A percentile compares a stretch with the other conserved stretches of the same genome.
Conservation (phyloP, 1,284 basidiomycete species). For the Microbotryum lychnidis-dioicae region DNA sequence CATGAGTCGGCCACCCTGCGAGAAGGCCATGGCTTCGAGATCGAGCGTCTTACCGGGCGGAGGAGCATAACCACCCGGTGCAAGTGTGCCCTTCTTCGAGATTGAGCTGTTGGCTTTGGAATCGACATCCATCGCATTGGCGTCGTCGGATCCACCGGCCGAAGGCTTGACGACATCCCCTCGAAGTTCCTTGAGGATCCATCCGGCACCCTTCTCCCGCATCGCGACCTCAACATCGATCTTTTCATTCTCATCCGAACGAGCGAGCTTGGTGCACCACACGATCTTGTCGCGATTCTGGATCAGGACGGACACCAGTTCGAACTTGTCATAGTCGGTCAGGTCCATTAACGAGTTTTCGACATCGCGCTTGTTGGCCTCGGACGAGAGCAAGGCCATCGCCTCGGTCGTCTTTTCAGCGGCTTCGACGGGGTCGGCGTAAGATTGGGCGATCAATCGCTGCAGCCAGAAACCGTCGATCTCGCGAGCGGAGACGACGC, state of each 20-base stretch:
- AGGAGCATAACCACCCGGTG: slow-evolving; percentile 69
- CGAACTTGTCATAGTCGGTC: slow-evolving; percentile 86
- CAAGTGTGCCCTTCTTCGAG: slow-evolving; percentile 78
- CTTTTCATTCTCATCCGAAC: slow-evolving; percentile 79
- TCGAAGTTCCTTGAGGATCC: slow-evolving; percentile 82
- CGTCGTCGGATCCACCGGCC: slow-evolving; percentile 37
- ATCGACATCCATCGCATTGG: slow-evolving; percentile 72
- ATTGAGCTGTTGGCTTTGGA: slow-evolving; percentile 15
- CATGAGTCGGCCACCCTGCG: slow-evolving; percentile 93
- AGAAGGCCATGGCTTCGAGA: slow-evolving; percentile 89
- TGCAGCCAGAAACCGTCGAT: slow-evolving; percentile 99
- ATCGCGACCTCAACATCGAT: slow-evolving; percentile 95
- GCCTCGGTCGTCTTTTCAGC: slow-evolving; percentile 83
- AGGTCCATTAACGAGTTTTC: slow-evolving; percentile 97
- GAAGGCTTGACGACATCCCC: slow-evolving; percentile 51
- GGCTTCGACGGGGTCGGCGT: slow-evolving; percentile 88
- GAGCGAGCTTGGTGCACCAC: slow-evolving; percentile 95
- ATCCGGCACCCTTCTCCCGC: slow-evolving; percentile 92
- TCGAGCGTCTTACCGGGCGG: slow-evolving; percentile 82
- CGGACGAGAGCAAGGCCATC: slow-evolving; percentile 74
- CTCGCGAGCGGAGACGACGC: slow-evolving; percentile 67
- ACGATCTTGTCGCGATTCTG: slow-evolving; percentile 94
- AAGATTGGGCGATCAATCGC: slow-evolving; percentile 79
- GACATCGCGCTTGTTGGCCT: slow-evolving; percentile 81
- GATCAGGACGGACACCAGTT: slow-evolving; percentile 80